Evolutionary conservation across 768 basidiomycete species (phyloP), one percentile per base, ranked within the genome.

Genomic region (Cyathus striatus): DNA sequence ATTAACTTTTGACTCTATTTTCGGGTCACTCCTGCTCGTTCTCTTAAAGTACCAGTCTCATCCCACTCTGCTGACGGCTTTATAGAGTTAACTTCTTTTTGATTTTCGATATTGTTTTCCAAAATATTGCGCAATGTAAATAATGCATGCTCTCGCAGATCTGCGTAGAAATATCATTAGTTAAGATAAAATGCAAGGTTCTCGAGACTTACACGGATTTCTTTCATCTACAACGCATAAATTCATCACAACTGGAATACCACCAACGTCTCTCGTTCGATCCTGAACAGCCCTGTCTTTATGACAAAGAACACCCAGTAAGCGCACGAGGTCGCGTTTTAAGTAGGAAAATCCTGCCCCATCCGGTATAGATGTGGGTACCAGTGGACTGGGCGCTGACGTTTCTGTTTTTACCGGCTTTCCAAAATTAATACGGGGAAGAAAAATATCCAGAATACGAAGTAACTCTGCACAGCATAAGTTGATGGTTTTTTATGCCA

Each of bases 141-240:
- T 32, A 97, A 78, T 2, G 93, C 91, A 57, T 96, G 90, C 64
- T 97, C 94, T 16, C 91, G 83, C 37, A 98, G 67, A 63, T 90
- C 94, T 92, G 55, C 24, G 42, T 32, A 41, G 44, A 49, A 13
- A 30, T 21, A 52, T 38, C 7, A 42, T 53, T 17, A 20, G 35
- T 47, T 34, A 50, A 41, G 38, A 34, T 42, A 21, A n/a, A n/a
- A 42, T 34, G 16, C 38, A 52, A 44, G 41, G 9, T 42, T 45
- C 41, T 54, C 39, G 40, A 44, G 38, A 79, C 92, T 64, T 60
- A 95, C 93, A 93, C 27, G 93, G 93, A 62, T 94, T 96, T 44
- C 84, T 68, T 53, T 93, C 92, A 58, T 97, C 93, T 21, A 91
- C 69, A 14, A 90, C 88, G 60, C 91, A 94, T 64, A 93, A 70